phyloP scores from a whole-genome alignment of 163 green algal genomes.

The Botryococcus braunii region DNA sequence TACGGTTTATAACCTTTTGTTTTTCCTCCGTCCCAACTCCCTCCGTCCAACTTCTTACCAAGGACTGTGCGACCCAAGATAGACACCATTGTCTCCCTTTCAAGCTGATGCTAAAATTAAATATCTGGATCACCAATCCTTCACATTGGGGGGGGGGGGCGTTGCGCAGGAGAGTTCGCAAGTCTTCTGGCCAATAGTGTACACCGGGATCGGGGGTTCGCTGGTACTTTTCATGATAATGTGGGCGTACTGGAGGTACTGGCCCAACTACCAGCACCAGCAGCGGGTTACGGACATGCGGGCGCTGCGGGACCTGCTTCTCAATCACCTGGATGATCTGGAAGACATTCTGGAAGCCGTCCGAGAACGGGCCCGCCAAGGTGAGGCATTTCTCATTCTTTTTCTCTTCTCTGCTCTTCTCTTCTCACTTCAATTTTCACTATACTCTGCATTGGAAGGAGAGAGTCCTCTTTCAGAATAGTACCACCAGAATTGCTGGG shows the following conservation, averaged over 20 bases:
- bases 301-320: slow-evolving; percentile 24
- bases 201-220: background rate
- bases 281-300: slow-evolving; percentile 34
- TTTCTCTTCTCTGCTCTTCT: no score
- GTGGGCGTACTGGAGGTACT: slow-evolving; percentile 34
- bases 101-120: background rate
- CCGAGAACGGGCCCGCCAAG: no score
- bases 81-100: background rate
- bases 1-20: background rate
- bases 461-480: no score
- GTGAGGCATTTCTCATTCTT: no score
- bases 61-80: no score
- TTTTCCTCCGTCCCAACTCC: background rate
- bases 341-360: slow-evolving; percentile 35
- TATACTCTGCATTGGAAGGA: no score
- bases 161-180: slow-evolving; percentile 11
- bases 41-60: no score
- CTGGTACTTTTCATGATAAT: background rate
- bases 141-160: background rate
- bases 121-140: background rate
- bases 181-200: slow-evolving; percentile 32
- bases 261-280: slow-evolving; percentile 31
- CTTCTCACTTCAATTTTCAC: no score
- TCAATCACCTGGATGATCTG: slow-evolving; percentile 44
- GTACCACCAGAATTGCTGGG: no score